Evolutionary conservation across 1,139 yeast species (phyloP).

Genomic region (Kluyveromyces marxianus): DNA sequence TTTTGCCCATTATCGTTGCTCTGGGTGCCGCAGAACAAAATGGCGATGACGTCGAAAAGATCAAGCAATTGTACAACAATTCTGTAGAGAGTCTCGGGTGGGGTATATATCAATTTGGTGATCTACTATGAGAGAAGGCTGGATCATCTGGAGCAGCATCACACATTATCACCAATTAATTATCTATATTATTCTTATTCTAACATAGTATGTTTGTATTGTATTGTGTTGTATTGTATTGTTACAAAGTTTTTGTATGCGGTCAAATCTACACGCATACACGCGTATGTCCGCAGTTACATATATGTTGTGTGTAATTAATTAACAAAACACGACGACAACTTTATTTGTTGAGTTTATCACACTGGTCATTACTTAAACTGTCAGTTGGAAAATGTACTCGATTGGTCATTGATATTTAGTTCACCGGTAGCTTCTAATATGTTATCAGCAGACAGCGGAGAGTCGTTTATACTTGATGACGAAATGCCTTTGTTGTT

Average conservation of each 20-base stretch:
- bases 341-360: no score
- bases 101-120: slow-evolving; percentile 51
- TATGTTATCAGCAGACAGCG: not conserved
- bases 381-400: not conserved
- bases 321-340: no score
- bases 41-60: slow-evolving; percentile 28
- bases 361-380: not conserved
- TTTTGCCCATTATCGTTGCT: slow-evolving; percentile 62
- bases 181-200: no score
- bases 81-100: slow-evolving; percentile 51
- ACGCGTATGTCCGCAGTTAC: no score
- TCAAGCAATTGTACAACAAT: slow-evolving; percentile 41
- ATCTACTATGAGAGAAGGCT: not conserved
- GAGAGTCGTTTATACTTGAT: not conserved
- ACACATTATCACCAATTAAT: not conserved
- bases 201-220: not conserved
- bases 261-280: no score
- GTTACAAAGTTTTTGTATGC: slow-evolving; percentile 3
- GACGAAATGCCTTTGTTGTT: not conserved
- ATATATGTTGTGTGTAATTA: no score
- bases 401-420: not conserved
- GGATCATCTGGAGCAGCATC: not conserved
- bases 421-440: not conserved
- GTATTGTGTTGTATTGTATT: not conserved
- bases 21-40: slow-evolving; percentile 48